phyloP scores from a whole-genome alignment of 2,329 filamentous ascomycete species.

The Fusarium redolens region DNA sequence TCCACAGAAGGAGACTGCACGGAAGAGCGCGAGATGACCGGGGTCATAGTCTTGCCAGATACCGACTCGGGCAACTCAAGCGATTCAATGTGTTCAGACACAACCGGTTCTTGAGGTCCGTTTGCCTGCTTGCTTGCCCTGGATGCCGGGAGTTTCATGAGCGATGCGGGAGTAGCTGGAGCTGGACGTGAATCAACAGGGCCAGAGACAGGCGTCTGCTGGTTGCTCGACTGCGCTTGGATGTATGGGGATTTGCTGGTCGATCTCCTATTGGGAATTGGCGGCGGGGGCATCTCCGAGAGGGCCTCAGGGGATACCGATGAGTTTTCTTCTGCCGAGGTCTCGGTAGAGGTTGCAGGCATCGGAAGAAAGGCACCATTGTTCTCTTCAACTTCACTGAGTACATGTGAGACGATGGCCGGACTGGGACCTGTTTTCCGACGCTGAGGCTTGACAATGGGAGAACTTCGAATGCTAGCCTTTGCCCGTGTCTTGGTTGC shows the following conservation, averaged over 20 bases:
- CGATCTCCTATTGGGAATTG: conserved; percentile 73
- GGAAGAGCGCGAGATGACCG: conserved; percentile 57
- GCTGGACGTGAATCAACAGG: conserved; percentile 51
- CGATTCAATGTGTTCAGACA: conserved; percentile 66
- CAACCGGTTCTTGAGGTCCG: conserved; percentile 54
- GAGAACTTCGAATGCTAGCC: conserved; percentile 73
- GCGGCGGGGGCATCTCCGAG: conserved; percentile 74
- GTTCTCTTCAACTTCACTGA: conserved; percentile 64
- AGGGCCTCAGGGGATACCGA: conserved; percentile 73
- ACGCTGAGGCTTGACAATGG: conserved; percentile 75
- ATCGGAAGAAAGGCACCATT: conserved; percentile 52
- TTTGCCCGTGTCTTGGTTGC: conserved; percentile 64
- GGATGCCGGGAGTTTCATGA: conserved; percentile 79
- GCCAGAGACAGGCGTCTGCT: conserved; percentile 39
- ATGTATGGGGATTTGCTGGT: conserved; percentile 76
- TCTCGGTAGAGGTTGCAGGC: conserved; percentile 59
- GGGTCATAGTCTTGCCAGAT: conserved; percentile 45
- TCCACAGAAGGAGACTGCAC: conserved; percentile 53
- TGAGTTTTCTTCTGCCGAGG: conserved; percentile 69
- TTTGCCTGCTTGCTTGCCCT: conserved; percentile 59
- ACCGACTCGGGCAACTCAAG: conserved; percentile 80
- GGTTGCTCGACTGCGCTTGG: conserved; percentile 60
- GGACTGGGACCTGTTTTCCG: conserved; percentile 65
- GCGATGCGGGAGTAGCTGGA: conserved; percentile 77
- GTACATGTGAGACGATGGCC: conserved; percentile 65